Evolutionary conservation across 2,329 filamentous ascomycete genomes (phyloP).

Genomic region (Myriosclerotinia scirpicola): DNA sequence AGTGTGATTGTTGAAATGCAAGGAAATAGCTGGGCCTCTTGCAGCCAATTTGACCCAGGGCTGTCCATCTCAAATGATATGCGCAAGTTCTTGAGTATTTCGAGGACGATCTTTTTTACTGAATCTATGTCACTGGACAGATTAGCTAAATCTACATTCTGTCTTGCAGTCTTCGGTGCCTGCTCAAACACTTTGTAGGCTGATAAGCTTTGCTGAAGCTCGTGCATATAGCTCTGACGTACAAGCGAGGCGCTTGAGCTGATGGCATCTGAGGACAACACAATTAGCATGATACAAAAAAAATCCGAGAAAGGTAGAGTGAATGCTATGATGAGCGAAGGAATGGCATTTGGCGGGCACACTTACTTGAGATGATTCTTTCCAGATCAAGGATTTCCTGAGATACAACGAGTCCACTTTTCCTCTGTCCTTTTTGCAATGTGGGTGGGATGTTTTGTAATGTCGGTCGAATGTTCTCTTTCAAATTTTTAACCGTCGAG

Average conservation of each 20-base stretch:
- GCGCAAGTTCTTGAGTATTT: slow-evolving; percentile 12
- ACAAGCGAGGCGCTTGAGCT: slow-evolving; percentile 37
- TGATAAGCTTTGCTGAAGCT: slow-evolving; percentile 42
- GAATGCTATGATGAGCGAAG: not conserved
- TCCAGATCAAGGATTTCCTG: too few relatives aligned
- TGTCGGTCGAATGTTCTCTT: too few relatives aligned
- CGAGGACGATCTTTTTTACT: not conserved
- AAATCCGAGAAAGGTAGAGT: too few relatives aligned
- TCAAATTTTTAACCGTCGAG: too few relatives aligned
- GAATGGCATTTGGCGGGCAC: not conserved
- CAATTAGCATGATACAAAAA: not conserved
- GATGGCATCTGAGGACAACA: not conserved
- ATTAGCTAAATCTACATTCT: not conserved
- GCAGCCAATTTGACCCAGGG: slow-evolving; percentile 42
- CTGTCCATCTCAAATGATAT: slow-evolving; percentile 23
- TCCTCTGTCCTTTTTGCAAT: too few relatives aligned
- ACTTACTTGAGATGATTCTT: too few relatives aligned
- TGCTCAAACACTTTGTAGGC: slow-evolving; percentile 34
- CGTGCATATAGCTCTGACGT: slow-evolving; percentile 44
- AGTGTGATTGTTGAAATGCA: slow-evolving; percentile 44
- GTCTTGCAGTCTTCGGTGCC: not conserved
- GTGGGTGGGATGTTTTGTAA: too few relatives aligned
- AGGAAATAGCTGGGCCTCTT: slow-evolving; percentile 45
- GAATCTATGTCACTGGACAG: slow-evolving; percentile 18
- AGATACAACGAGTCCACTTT: too few relatives aligned